A percentile compares a stretch with the other conserved stretches of the same genome.
These are phyloP conservation scores for Aquanectria penicillioides DNA, from an alignment of 2,329 filamentous ascomycete genomes.

Conservation along the genomic window DNA sequence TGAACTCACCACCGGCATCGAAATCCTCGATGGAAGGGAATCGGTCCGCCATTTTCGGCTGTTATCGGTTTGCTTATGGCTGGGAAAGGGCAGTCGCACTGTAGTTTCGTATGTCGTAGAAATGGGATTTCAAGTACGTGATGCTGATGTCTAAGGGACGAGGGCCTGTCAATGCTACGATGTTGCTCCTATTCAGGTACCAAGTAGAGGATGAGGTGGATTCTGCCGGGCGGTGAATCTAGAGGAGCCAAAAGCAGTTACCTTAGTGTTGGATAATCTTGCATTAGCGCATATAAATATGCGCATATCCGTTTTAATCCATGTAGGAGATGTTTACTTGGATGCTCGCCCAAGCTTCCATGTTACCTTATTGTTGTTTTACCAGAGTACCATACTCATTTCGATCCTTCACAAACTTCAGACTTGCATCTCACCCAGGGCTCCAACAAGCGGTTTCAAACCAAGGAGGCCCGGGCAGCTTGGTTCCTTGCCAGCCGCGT, in stretches of 20 bases:
- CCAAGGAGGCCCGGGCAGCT: constrained; percentile 13
- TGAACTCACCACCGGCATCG: constrained; percentile 68
- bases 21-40: constrained; percentile 85
- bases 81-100: not conserved
- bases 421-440: constrained; percentile 29
- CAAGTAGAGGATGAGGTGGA: constrained; percentile 41
- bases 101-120: not conserved
- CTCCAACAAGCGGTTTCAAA: constrained; percentile 27
- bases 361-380: constrained; percentile 36
- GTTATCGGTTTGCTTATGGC: not conserved
- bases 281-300: constrained; percentile 26
- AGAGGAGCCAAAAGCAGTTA: constrained; percentile 10
- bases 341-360: constrained; percentile 36
- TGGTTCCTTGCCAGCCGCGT: constrained; percentile 16
- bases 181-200: constrained; percentile 44
- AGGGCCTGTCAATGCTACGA: constrained; percentile 32
- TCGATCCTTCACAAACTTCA: constrained; percentile 29
- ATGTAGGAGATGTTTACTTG: constrained; percentile 35
- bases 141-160: constrained; percentile 16
- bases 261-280: constrained; percentile 30
- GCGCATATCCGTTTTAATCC: constrained; percentile 37
- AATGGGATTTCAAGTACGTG: constrained; percentile 10
- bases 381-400: constrained; percentile 32
- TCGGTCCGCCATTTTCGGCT: constrained; percentile 73
- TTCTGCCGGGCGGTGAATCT: constrained; percentile 52